Evolutionary conservation across 2,329 filamentous ascomycete genomes (phyloP), one percentile per base, ranked within the genome.

Genomic region (Verticillium zaregamsianum): DNA sequence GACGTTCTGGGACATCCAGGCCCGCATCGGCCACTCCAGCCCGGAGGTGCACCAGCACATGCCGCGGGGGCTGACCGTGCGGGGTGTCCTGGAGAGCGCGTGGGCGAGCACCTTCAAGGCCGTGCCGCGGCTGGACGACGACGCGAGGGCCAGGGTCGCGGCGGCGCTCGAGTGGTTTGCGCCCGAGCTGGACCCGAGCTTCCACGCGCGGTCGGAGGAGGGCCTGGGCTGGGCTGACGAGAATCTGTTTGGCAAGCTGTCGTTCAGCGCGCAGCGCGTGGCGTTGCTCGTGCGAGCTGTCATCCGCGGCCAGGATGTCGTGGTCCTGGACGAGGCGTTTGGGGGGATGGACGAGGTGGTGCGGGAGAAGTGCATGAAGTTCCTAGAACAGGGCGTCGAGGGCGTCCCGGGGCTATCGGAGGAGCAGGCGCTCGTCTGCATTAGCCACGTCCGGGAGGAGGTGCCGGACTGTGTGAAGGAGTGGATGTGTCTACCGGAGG

Each of bases 31-130:
- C 12, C 93, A 98, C 73, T 95, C 93, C 0, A 96, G 92, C 64
- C 95, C 95, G 0, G 95, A 98, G 72, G 90, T 98, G 5, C 93
- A 98, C 70, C 89, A 92, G 59, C 93, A 96, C 74, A 97, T 98
- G 77, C 94, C 95, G 0, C 88, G 89, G 57, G 81, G 84, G 39
- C 79, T 97, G 56, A 89, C 88, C 0, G 77, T 97, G 11, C 85
- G 92, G 2, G 83, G 89, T 58, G 85, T 92, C 0, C 73, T 99
- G 0, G 92, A 95, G 71, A 94, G 89, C 58, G 93, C 94, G 0
- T 98, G 92, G 89, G 90, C 93, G 1, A 91, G 96, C 62, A 97
- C 95, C 0, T 96, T 96, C 67, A 82, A 90, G 17, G 83, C 87
- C 1, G 86, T 82, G 64, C 89, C 95, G 0, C 83, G 79, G 54